Evolutionary conservation across 768 basidiomycete genomes (phyloP), one percentile per base, ranked within the genome.

Genomic region (Tylopilus sp.): DNA sequence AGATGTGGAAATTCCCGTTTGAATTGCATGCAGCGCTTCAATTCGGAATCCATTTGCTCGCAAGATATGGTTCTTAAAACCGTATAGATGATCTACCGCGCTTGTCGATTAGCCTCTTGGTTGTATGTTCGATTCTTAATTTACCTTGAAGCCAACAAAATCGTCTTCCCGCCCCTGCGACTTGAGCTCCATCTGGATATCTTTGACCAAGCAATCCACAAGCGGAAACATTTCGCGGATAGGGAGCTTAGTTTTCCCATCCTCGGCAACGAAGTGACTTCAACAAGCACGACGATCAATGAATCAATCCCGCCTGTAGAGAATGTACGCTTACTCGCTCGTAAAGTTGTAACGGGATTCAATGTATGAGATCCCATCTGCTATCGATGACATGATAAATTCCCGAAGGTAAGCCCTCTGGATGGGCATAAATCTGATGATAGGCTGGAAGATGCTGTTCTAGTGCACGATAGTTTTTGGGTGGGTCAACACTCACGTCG

Each of bases 1-100:
- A 79, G 63, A 50, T 75, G 65, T 33, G 76, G 78, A 55, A 74
- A 77, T 50, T 74, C 71, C 51, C 71, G 61, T 58, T 77, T 79
- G 40, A 79, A 64, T 21, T 57, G 59, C 12, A 77, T 60, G 38
- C 76, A 75, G 17, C 77, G 75, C 41, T 74, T 75, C 28, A 71
- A 57, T 49, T 31, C 31, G 5, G 15, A 31, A 15, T 31, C 31
- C 31, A 31, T 31, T 74, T 69, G 67, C 28, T 75, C 71, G 21
- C 64, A 58, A 17, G 70, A 55, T 38, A 74, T 48, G 40, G 64
- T 58, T 15, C 75, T 70, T 1, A 70, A 42, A 1, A 75, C 73
- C 13, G 67, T 69, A 52, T 77, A 75, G 47, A 79, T 77, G 44
- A 78, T 69, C 73, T 76, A 52, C 12, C 15, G 8, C 26, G 20